Percentiles rank a stretch among this genome's conserved stretches.
These are phyloP conservation scores for Cyclospora cayetanensis DNA, from an alignment of 169 alveolate species.

Conservation along the genomic window DNA sequence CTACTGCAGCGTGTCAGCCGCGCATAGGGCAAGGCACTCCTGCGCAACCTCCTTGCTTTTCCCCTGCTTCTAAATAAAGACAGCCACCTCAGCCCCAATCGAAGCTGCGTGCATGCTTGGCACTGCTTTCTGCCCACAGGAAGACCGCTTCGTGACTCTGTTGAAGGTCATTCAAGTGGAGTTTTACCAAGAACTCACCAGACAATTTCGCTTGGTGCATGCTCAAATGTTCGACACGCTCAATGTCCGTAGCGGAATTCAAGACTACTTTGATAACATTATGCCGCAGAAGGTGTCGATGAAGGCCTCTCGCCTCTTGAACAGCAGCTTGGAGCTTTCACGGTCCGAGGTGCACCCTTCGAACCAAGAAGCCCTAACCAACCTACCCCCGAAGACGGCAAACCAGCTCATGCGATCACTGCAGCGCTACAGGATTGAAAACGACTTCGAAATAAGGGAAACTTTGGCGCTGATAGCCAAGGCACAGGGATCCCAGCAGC, in stretches of 20 bases:
- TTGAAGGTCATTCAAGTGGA: constrained; percentile 76
- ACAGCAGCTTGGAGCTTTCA: constrained; percentile 70
- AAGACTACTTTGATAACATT: constrained; percentile 75
- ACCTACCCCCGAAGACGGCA: constrained; percentile 77
- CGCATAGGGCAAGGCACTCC: no score
- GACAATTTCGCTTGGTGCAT: constrained; percentile 73
- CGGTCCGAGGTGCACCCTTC: constrained; percentile 68
- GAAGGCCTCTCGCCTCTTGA: constrained; percentile 75
- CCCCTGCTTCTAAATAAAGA: no score
- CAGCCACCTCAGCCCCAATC: no score
- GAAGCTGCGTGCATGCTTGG: no score
- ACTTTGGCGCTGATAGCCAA: constrained; percentile 65
- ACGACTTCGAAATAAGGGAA: constrained; percentile 70
- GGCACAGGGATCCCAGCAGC: constrained; percentile 76
- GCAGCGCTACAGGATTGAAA: constrained; percentile 73
- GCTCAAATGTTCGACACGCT: constrained; percentile 72
- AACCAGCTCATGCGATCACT: constrained; percentile 74
- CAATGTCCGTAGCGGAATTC: constrained; percentile 73
- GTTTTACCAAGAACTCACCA: constrained; percentile 75
- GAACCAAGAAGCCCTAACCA: constrained; percentile 65
- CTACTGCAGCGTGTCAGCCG: no score
- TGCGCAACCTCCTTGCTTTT: no score
- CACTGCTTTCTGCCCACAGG: not conserved
- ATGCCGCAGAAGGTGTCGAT: constrained; percentile 72
- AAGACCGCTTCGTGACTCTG: constrained; percentile 68